A percentile compares a stretch with the other conserved stretches of the same genome.
phyloP scores from a whole-genome alignment of 1,139 yeast species.

The Diutina pseudorugosa region DNA sequence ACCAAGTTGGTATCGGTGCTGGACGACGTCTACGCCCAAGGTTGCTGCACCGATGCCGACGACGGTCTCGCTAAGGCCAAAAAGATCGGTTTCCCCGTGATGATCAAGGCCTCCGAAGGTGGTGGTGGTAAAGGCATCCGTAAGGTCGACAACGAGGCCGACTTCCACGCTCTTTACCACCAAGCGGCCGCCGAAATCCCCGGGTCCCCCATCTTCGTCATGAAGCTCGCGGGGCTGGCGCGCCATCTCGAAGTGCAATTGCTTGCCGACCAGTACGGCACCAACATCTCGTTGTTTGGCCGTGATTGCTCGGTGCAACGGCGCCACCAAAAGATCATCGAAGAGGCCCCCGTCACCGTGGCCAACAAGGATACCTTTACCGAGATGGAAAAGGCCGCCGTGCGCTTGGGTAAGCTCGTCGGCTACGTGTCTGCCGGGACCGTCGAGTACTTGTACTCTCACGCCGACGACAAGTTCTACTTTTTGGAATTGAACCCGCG shows the following conservation, averaged over 20 bases:
- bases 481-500: slow-evolving; percentile 95
- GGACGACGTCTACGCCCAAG: slow-evolving; percentile 70
- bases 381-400: slow-evolving; percentile 94
- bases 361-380: slow-evolving; percentile 54
- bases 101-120: slow-evolving; percentile 97
- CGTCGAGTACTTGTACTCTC: slow-evolving; percentile 90
- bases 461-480: slow-evolving; percentile 87
- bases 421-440: slow-evolving; percentile 96
- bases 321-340: slow-evolving; percentile 93
- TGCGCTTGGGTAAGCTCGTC: slow-evolving; percentile 86
- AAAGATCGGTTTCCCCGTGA: slow-evolving; percentile 86
- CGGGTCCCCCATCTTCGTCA: slow-evolving; percentile 87
- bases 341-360: slow-evolving; percentile 77
- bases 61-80: slow-evolving; percentile 81
- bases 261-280: slow-evolving; percentile 92
- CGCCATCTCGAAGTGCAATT: slow-evolving; percentile 93
- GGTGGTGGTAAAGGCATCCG: slow-evolving; percentile 99
- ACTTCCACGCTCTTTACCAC: slow-evolving; percentile 29
- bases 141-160: slow-evolving; percentile 69
- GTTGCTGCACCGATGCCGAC: slow-evolving; percentile 78
- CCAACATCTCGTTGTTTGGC: slow-evolving; percentile 85
- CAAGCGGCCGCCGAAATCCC: slow-evolving; percentile 23
- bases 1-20: slow-evolving; percentile 82
- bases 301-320: slow-evolving; percentile 97
- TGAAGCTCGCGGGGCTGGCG: slow-evolving; percentile 91